phyloP scores from a whole-genome alignment of 805 yeast species.

The Kazachstania viticola region DNA sequence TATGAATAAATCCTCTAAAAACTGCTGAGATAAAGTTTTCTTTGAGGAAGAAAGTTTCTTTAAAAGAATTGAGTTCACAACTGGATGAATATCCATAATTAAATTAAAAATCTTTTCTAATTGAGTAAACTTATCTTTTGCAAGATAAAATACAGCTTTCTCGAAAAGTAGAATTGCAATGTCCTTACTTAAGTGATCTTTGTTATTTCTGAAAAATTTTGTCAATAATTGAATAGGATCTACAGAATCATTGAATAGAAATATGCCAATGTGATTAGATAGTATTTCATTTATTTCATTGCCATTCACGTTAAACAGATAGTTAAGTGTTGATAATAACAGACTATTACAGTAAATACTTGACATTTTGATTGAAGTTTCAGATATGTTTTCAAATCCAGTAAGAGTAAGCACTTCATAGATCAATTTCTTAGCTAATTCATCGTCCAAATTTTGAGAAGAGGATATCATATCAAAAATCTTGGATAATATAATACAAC shows the following conservation, averaged over 20 bases:
- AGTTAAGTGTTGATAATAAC: slow-evolving; percentile 14
- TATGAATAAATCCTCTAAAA: slow-evolving; percentile 28
- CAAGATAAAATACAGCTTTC: slow-evolving; percentile 12
- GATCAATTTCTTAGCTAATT: slow-evolving; percentile 6
- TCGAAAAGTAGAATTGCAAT: slow-evolving; percentile 11
- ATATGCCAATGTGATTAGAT: slow-evolving; percentile 4
- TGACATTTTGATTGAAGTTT: slow-evolving; percentile 12
- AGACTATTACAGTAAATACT: slow-evolving; percentile 11
- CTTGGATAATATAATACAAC: slow-evolving; percentile 14
- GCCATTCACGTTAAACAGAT: slow-evolving; percentile 3
- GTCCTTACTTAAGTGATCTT: slow-evolving; percentile 3
- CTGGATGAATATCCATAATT: slow-evolving; percentile 31
- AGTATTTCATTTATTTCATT: slow-evolving; percentile 1
- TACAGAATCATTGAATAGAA: slow-evolving; percentile 8
- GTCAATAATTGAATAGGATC: slow-evolving; percentile 12
- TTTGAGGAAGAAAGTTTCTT: slow-evolving; percentile 37
- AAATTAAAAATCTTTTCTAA: slow-evolving; percentile 39
- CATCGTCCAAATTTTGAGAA: neutral
- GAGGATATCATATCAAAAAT: slow-evolving; percentile 4
- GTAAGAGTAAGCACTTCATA: slow-evolving; percentile 13
- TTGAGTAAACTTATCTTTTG: slow-evolving; percentile 15
- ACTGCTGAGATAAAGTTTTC: slow-evolving; percentile 41
- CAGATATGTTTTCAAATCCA: slow-evolving; percentile 10
- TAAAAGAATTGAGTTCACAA: slow-evolving; percentile 34
- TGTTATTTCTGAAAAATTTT: slow-evolving; percentile 10